Evolutionary conservation across 2,329 filamentous ascomycete genomes (phyloP).

Genomic region (Venturia effusa): DNA sequence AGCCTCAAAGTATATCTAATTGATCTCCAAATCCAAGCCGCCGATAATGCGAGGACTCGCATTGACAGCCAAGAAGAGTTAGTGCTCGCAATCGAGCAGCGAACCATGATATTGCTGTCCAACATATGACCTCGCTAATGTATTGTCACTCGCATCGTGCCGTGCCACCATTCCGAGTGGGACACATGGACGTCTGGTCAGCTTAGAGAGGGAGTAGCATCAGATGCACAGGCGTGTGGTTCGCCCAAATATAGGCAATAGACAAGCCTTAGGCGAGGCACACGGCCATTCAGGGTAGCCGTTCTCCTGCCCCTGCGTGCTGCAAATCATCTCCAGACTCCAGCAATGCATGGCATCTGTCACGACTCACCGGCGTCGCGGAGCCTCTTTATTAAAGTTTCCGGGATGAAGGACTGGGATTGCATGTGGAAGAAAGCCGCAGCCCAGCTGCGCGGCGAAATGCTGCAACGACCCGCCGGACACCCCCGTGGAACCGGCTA

Average conservation of each 20-base stretch:
- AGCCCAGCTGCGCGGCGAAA: neutral
- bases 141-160: neutral
- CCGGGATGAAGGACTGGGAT: neutral
- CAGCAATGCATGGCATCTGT: neutral
- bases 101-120: neutral
- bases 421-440: neutral
- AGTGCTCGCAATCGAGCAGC: neutral
- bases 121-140: no score
- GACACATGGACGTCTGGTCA: neutral
- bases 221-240: neutral
- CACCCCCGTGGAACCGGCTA: neutral
- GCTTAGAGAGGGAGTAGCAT: no score
- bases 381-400: neutral
- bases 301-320: neutral
- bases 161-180: neutral
- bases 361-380: neutral
- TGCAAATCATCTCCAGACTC: neutral
- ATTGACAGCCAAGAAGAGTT: neutral
- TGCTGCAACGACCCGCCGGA: neutral
- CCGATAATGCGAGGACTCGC: neutral
- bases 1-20: neutral
- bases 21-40: neutral
- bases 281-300: neutral
- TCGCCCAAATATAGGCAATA: neutral
- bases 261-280: neutral